Percentiles rank a stretch among this genome's conserved stretches.
phyloP scores from a whole-genome alignment of 169 alveolate genomes.

The Eimeria acervulina region DNA sequence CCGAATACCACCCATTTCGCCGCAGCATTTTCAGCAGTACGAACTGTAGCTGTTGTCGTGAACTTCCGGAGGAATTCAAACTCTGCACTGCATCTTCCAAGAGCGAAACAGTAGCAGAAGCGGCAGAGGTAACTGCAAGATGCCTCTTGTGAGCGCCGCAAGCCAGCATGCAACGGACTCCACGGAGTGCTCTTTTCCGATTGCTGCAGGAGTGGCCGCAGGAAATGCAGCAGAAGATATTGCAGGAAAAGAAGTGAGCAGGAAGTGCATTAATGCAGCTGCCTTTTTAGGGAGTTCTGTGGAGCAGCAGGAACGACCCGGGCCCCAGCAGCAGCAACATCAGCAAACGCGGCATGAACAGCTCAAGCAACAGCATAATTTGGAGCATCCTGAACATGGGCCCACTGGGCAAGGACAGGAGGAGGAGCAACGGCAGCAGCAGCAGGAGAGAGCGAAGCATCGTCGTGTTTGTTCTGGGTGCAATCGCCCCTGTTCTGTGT shows the following conservation, averaged over 20 bases:
- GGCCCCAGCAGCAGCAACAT: constrained; percentile 35
- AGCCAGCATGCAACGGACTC: not conserved
- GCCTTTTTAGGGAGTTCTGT: not conserved
- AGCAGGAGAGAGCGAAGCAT: constrained; percentile 24
- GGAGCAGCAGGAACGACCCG: constrained; percentile 4
- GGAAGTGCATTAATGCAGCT: not conserved
- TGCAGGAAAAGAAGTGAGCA: not conserved
- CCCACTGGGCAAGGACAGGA: not conserved
- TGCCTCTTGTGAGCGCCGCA: not conserved
- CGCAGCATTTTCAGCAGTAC: not conserved
- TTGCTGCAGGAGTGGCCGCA: not conserved
- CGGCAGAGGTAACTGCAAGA: not conserved
- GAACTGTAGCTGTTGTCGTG: not conserved
- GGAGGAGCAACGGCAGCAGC: not conserved
- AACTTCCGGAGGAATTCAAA: not conserved
- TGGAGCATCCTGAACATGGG: not conserved
- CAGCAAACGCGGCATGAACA: not conserved
- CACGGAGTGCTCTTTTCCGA: not conserved
- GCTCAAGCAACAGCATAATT: constrained; percentile 30
- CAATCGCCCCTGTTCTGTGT: constrained; percentile 77
- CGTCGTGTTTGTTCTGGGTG: constrained; percentile 75
- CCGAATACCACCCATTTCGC: not conserved
- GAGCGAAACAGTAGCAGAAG: not conserved
- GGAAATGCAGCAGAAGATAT: not conserved
- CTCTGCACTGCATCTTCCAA: not conserved